Evolutionary conservation across 225 moss, liverwort and hornwort species (phyloP), one percentile per base, ranked within the genome.

Genomic region (Lunularia cruciata): DNA sequence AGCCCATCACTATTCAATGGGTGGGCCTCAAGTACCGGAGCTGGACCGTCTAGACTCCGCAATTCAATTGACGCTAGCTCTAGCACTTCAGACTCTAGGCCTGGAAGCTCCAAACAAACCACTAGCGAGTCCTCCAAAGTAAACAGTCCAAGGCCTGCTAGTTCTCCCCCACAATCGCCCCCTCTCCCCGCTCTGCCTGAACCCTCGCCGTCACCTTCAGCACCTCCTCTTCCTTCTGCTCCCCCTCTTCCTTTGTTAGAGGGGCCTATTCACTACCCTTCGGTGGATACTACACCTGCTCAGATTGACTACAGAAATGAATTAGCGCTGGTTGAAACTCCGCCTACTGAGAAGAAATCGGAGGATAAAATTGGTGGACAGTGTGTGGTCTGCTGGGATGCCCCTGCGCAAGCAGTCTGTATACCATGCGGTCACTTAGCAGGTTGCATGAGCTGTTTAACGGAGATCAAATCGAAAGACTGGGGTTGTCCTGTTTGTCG

Each of bases 401-500:
- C 93, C 57, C 86, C 88, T 59, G 98, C 93, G 31, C 80, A 93
- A 69, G 89, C 74, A 18, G 93, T 93, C 22, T 98, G 98, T 69
- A 93, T 98, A 53, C 93, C 98, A 11, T 98, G 98, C 75, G 98
- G 98, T 36, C 98, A 98, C 62, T 71, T 98, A 69, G 82, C 98
- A 65, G 91, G 93, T 33, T 93, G 98, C 78, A 89, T 89, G 85
- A 80, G 89, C 65, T 98, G 93, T 74, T 67, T 98, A 42, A 81
- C 86, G 2, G 98, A 98, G 73, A 98, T 98, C 13, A 93, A 98
- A 68, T 77, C 78, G 30, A 98, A 93, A 70, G 70, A 81, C 48
- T 93, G 93, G 93, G 93, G 93, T 13, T 98, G 98, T 69, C 98
- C 98, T 60, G 98, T 98, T 42, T 98, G 98, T 77, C 82, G 98